Evolutionary conservation across 2,329 filamentous ascomycete genomes (phyloP), one percentile per base, ranked within the genome.

Genomic region (Zasmidium citrigriseum): DNA sequence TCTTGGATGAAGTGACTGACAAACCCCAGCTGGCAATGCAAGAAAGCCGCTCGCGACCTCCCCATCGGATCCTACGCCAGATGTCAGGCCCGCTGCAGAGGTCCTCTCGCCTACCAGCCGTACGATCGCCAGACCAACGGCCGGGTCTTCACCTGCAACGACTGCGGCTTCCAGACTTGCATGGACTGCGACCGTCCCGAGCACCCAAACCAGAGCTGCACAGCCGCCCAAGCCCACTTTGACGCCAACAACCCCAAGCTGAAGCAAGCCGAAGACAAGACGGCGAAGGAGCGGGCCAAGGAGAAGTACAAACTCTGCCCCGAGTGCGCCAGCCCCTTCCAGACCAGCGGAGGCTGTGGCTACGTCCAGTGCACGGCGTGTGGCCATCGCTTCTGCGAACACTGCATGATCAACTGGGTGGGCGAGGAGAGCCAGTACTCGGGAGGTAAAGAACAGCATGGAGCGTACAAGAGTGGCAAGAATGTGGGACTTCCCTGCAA

Each of bases 101-200:
- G 34, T 14, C 12, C 0, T 5, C 46, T 34, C 4, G 20, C 14
- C 1, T 47, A 10, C 4, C 52, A 59, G 38, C 4, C 47, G 2
- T 58, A 49, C 48, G 25, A 64, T 18, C 57, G 51, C 21, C 45
- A 54, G 7, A 47, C 21, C 5, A 55, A 65, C 23, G 62, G 60
- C 16, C 58, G 62, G 0, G 27, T 66, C 45, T 66, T 67, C 51
- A 54, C 11, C 12, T 67, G 65, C 54, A 24, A 48, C 0, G 1
- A 44, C 12, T 67, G 65, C 55, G 12, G 2, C n/a, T 61, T 52
- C 25, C 2, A 20, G 2, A 55, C 50, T 4, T 63, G 63, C 48
- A 38, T 47, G 46, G 55, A 58, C 21, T 63, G 61, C 24, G 61
- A 65, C 46, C 49, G 48, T 5, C 63, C 63, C 23, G 62, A 63